Base-by-base conservation (phyloP, 495 filamentous ascomycete genomes). In the Filosporella fistucella region DNA sequence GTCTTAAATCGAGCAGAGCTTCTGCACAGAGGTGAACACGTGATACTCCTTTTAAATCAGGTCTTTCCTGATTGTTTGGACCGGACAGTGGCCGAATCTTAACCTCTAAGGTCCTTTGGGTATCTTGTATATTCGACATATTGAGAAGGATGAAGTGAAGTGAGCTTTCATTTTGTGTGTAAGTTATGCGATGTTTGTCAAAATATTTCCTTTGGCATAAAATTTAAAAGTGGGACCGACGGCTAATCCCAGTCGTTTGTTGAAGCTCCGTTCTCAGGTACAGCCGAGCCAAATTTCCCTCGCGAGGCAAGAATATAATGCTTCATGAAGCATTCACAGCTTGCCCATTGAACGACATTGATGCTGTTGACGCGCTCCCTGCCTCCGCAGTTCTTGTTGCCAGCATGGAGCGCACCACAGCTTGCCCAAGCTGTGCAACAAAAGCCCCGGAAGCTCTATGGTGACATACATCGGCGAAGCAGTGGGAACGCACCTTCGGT, bases 21-120 rank as follows among this genome's bases (percentile, higher is more conserved):
- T 83, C 77, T 30, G 74, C 71, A n/a, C 79, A 79, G 16, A 91
- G 68, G 55, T 85, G 79, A 36, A 91, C 65, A 28, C 82, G 74
- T 53, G 86, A 85, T 10, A 75, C 71, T 59, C 80, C 77, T 62
- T 75, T 72, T 51, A 69, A 66, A 46, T 77, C 77, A 41, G 69
- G 67, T 36, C 70, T 65, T 35, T 72, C 66, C 56, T 75, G 68
- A 37, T 68, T 65, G 32, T 68, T 66, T 54, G 74, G 71, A 43
- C 70, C 72, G 32, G 74, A 65, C 26, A 76, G 54, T 3, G 77
- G 74, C 46, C 84, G 73, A 51, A 80, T 72, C 42, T 66, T 64
- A 41, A 68, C 64, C 47, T 68, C 70, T 49, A 67, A 54, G 13
- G 55, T 56, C 55, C 70, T 72, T 54, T 68, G 63, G 23, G 33